Evolutionary conservation across 2,329 filamentous ascomycete species (phyloP).

Genomic region (Talaromyces sp.): DNA sequence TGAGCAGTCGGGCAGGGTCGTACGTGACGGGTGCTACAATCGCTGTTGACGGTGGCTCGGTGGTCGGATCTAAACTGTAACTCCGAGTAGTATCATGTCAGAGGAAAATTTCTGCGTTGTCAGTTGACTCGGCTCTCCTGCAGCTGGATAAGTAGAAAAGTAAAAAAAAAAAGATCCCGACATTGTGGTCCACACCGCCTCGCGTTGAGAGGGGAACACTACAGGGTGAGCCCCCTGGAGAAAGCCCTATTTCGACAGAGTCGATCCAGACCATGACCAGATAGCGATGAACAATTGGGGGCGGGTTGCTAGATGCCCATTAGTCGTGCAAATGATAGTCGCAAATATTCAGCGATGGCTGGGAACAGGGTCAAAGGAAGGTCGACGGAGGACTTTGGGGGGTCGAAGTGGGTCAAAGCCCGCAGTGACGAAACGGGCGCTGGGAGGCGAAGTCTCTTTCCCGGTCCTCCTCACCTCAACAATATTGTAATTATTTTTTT

Average conservation of each 20-base stretch:
- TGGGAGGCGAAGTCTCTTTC: conserved; percentile 16
- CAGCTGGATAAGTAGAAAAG: not conserved
- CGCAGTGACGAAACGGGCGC: not conserved
- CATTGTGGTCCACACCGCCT: not conserved
- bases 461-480: not conserved
- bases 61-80: conserved; percentile 36
- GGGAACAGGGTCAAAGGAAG: not conserved
- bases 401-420: not conserved
- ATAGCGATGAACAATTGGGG: not conserved
- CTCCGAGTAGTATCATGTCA: not conserved
- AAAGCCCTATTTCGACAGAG: not conserved
- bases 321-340: not conserved
- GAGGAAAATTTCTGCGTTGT: not conserved
- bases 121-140: not conserved
- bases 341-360: not conserved
- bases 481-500: not conserved
- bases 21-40: conserved; percentile 63
- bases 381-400: not conserved
- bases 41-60: conserved; percentile 54
- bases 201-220: too few relatives aligned
- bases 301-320: not conserved
- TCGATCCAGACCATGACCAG: not conserved
- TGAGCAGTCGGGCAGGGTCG: conserved; percentile 61
- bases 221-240: not conserved
- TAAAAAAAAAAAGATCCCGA: not conserved